Evolutionary conservation across 2,329 filamentous ascomycete genomes (phyloP), one percentile per base, ranked within the genome.

Genomic region (Metarhizium brunneum): DNA sequence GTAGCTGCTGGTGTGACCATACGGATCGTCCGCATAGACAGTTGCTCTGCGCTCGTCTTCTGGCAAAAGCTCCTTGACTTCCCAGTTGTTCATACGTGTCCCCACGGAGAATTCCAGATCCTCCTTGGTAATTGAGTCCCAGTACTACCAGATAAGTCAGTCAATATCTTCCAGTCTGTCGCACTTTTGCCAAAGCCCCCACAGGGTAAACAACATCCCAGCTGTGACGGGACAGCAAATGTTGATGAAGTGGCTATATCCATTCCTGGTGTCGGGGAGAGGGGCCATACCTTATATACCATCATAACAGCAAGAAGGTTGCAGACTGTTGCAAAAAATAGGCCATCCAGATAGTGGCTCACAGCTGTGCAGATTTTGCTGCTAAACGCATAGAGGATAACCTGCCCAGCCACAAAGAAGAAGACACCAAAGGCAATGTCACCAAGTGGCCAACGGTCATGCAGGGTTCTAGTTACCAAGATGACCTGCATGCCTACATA

Each of bases 91-190:
- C 73, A 90, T 88, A 70, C 92, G 90, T 57, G 90, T 90, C 61
- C 92, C 92, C 52, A 99, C 94, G 2, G 91, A 96, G 73, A 99
- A 99, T 70, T 99, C 94, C 62, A 99, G 86, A 70, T 99, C 94
- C 74, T 99, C 94, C 68, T 89, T 91, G 25, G 94, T 99, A 71
- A 99, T 99, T 16, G 92, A 96, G 69, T 99, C 94, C 94, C 94
- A 99, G 78, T 95, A 99, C 91, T 94, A 63, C 54, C 56, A 56
- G 50, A 52, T 62, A 29, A 11, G 45, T 48, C 16, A 48, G 45
- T 48, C 14, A 29, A 14, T 25, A 14, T 30, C 35, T 13, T 25
- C n/a, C 13, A 7, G 13, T 13, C 36, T 45, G n/a, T 20, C 18
- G 7, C 5, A 40, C 38, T 40, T 40, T 40, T 40, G 7, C 14